Base-by-base conservation (phyloP, 441 rosid species). In the Pelargonium fulgidum region DNA sequence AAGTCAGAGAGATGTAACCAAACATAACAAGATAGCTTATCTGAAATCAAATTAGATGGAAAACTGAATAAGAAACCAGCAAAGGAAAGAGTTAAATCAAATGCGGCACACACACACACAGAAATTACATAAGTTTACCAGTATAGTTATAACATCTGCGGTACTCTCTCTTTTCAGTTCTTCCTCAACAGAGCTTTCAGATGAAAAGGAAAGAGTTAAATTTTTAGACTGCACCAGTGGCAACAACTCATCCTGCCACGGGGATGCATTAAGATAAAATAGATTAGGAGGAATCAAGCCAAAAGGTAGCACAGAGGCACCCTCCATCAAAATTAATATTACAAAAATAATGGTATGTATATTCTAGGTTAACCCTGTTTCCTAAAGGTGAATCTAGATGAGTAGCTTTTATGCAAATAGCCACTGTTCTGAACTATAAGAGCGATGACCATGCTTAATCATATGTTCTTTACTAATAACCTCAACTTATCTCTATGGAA, bases 21-120 rank as follows among this genome's bases (percentile, higher is more conserved):
- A 93, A 93, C 99, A 93, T 93, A 79, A 93, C 99, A 69, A 93
- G 89, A 82, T 93, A 93, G 85, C 99, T 91, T 83, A 93, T 88
- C 99, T 94, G 94, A 74, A 76, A 79, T 61, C 65, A 73, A 77
- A 52, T 9, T 63, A 73, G 75, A 65, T 12, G 12, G 70, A 50
- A 10, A 41, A 70, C 62, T 67, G 19, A 61, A 73, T 67, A 12
- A 62, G 7, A 73, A 39, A 42, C 44, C 9, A 39, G 10, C 44
- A 39, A 29, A 29, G 3, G 36, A 29, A 29, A 29, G 4, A 29
- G 4, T 29, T 2, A 29, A 29, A 29, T 29, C 36, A 29, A 29
- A 29, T 29, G 36, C 3, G 36, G 36, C 4, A 29, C 4, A 29
- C 3, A 29, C 36, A 29, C 36, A 29, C 36, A 29, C 36, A 29